These are phyloP conservation scores for Aspergillus cejpii DNA, from an alignment of 2,329 filamentous ascomycete species.

Conservation along the genomic window DNA sequence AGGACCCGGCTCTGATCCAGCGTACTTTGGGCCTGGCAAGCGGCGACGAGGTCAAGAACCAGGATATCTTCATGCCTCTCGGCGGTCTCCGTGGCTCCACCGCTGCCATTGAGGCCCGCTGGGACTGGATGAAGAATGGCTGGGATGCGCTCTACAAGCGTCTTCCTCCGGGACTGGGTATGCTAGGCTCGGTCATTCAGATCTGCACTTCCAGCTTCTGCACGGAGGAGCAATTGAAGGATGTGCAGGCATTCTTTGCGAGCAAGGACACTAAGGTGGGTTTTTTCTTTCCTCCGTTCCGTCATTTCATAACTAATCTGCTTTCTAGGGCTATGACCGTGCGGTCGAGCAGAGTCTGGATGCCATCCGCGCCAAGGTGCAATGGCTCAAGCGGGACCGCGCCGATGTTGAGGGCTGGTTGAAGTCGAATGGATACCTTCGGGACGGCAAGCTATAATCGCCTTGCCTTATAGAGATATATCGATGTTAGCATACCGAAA, in stretches of 20 bases:
- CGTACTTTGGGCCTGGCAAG: slow-evolving; percentile 69
- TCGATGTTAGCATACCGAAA: neutral
- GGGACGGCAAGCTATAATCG: slow-evolving; percentile 29
- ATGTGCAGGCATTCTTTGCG: slow-evolving; percentile 74
- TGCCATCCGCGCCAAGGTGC: slow-evolving; percentile 72
- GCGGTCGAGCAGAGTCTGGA: slow-evolving; percentile 86
- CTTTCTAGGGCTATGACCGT: slow-evolving; percentile 63
- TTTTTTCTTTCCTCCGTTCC: neutral
- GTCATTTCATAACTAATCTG: slow-evolving; percentile 11
- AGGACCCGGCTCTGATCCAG: slow-evolving; percentile 71
- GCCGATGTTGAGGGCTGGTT: slow-evolving; percentile 70
- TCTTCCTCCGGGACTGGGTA: slow-evolving; percentile 76
- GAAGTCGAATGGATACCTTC: slow-evolving; percentile 57
- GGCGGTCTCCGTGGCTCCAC: slow-evolving; percentile 69
- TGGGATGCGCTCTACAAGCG: slow-evolving; percentile 79
- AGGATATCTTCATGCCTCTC: slow-evolving; percentile 88
- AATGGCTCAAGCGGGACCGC: slow-evolving; percentile 70
- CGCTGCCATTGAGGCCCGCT: slow-evolving; percentile 72
- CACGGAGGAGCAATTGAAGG: slow-evolving; percentile 64
- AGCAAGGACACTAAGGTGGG: slow-evolving; percentile 68
- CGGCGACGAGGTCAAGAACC: slow-evolving; percentile 78
- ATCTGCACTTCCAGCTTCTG: slow-evolving; percentile 79
- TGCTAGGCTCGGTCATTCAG: slow-evolving; percentile 76
- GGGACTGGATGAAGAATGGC: slow-evolving; percentile 75
- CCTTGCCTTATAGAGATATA: neutral